Conservation (phyloP, 805 yeast species). For the Kurtzmaniella fragi region DNA sequence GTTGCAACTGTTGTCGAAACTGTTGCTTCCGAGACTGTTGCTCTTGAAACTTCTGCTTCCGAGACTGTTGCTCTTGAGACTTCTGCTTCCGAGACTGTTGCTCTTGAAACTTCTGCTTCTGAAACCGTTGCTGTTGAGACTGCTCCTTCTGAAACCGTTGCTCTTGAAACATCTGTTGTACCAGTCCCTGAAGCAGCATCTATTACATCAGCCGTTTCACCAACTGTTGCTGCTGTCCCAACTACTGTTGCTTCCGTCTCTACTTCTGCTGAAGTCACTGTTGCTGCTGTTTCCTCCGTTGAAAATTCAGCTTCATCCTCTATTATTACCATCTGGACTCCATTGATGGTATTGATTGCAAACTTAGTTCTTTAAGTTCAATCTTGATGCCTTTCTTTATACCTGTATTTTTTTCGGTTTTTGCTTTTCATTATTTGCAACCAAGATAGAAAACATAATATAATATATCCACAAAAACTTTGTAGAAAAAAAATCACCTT, state of each 20-base stretch:
- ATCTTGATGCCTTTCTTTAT: too few relatives aligned
- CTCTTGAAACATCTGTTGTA: conserved; percentile 10
- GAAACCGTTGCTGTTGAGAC: conserved; percentile 10
- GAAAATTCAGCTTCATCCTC: conserved; percentile 2
- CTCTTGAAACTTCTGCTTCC: conserved; percentile 10
- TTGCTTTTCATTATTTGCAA: too few relatives aligned
- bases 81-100: conserved; percentile 1
- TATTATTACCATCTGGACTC: conserved; percentile 6
- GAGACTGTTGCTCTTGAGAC: background rate
- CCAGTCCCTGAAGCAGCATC: background rate
- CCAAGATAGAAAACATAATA: too few relatives aligned
- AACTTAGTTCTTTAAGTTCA: background rate
- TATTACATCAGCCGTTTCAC: background rate
- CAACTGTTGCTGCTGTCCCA: conserved; percentile 7
- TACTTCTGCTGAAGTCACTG: conserved; percentile 2
- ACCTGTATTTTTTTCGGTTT: too few relatives aligned
- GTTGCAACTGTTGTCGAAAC: conserved; percentile 4
- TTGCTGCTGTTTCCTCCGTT: conserved; percentile 6
- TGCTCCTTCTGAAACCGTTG: conserved; percentile 4
- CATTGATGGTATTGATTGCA: background rate
- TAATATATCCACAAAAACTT: too few relatives aligned
- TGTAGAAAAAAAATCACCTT: too few relatives aligned
- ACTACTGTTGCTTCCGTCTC: conserved; percentile 5
- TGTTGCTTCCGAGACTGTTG: conserved; percentile 6
- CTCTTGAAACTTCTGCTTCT: conserved; percentile 3